Conservation (phyloP, 2,329 filamentous ascomycete genomes). For the Apiospora hydei region DNA sequence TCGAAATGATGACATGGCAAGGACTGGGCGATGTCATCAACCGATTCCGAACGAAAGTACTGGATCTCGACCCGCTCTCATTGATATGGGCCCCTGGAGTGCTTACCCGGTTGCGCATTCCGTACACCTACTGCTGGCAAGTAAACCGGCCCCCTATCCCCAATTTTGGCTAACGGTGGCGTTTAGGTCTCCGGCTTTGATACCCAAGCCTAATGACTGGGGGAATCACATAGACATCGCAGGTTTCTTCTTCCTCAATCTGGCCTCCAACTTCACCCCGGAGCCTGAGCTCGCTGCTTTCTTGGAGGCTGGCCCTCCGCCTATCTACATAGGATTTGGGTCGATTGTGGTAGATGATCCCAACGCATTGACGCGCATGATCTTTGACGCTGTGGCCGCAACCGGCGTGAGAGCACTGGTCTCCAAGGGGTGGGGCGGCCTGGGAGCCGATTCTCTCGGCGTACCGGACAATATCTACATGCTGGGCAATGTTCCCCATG, state of each 20-base stretch:
- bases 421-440: conserved; percentile 87
- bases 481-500: conserved; percentile 85
- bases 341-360: conserved; percentile 63
- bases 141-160: conserved; percentile 25
- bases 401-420: conserved; percentile 75
- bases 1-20: conserved; percentile 95
- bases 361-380: conserved; percentile 48
- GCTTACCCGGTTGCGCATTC: conserved; percentile 76
- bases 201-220: conserved; percentile 62
- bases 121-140: conserved; percentile 90
- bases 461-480: conserved; percentile 82
- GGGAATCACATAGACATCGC: conserved; percentile 59
- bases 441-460: conserved; percentile 74
- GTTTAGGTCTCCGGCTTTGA: conserved; percentile 48
- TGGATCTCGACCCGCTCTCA: conserved; percentile 77
- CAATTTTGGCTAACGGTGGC: not conserved
- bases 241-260: conserved; percentile 62
- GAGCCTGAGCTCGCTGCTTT: conserved; percentile 48
- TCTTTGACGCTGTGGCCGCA: conserved; percentile 54
- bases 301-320: conserved; percentile 53
- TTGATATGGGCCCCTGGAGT: conserved; percentile 85
- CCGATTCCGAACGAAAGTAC: conserved; percentile 75
- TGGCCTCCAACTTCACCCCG: conserved; percentile 43
- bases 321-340: conserved; percentile 64
- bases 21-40: conserved; percentile 92